Evolutionary conservation across 208 protist genomes (phyloP).

Genomic region (Trypanosoma congolense): DNA sequence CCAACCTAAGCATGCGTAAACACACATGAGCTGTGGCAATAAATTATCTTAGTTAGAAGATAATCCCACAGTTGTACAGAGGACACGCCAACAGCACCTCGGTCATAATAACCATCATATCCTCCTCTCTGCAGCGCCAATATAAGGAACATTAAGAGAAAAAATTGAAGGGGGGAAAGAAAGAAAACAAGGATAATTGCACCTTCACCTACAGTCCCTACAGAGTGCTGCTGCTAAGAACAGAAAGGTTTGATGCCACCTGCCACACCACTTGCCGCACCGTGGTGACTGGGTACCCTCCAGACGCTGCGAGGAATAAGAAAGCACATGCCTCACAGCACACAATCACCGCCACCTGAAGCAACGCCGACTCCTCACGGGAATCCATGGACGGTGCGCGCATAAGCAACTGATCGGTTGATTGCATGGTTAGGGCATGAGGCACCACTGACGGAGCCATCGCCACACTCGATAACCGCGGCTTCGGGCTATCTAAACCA

Average conservation of each 20-base stretch:
- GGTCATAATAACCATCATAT: no score
- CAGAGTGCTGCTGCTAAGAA: not conserved
- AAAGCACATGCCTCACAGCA: slow-evolving; percentile 58
- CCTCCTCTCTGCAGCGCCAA: no score
- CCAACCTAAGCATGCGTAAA: no score
- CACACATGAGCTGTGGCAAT: no score
- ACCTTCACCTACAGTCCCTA: slow-evolving; percentile 1
- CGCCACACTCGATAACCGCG: not conserved
- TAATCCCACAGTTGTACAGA: no score
- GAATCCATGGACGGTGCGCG: slow-evolving; percentile 17
- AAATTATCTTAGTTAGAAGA: no score
- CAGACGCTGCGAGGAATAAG: slow-evolving; percentile 47
- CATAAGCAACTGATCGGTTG: slow-evolving; percentile 1
- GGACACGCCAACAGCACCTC: no score
- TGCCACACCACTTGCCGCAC: slow-evolving; percentile 43
- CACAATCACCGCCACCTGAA: slow-evolving; percentile 61
- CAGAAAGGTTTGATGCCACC: slow-evolving; percentile 41
- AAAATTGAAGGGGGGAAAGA: not conserved
- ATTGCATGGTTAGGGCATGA: not conserved
- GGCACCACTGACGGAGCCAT: slow-evolving; percentile 1
- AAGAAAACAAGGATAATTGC: not conserved
- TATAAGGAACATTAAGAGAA: no score
- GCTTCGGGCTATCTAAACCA: not conserved
- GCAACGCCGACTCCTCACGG: slow-evolving; percentile 26
- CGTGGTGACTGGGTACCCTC: slow-evolving; percentile 25